Conservation (phyloP, 176 grass and related monocot genomes). For the Thinopyrum elongatum region DNA sequence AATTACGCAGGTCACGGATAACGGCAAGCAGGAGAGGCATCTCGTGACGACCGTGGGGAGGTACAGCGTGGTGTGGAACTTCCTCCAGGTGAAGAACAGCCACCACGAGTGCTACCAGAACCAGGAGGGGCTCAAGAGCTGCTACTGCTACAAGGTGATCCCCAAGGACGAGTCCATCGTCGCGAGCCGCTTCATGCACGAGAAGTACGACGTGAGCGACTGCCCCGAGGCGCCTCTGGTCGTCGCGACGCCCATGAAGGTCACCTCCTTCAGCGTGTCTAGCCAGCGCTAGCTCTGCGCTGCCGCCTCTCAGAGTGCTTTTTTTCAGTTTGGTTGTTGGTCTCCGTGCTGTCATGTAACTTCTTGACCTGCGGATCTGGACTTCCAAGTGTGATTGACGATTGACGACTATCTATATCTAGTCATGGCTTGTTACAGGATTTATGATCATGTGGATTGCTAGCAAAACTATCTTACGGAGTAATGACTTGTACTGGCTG, state of each 20-base stretch:
- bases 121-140: constrained; percentile 86
- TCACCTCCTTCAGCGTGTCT: constrained; percentile 78
- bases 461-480: not conserved
- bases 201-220: constrained; percentile 67
- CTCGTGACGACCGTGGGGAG: constrained; percentile 83
- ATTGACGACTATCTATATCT: not conserved
- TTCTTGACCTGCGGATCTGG: not conserved
- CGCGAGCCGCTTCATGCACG: constrained; percentile 84
- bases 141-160: constrained; percentile 93
- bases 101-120: constrained; percentile 76
- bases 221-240: constrained; percentile 80
- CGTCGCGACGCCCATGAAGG: constrained; percentile 86
- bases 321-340: not conserved
- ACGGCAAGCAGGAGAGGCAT: constrained; percentile 83
- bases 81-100: constrained; percentile 90
- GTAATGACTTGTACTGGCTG: not conserved
- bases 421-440: not conserved
- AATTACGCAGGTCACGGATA: constrained; percentile 62
- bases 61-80: constrained; percentile 94
- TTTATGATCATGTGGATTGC: not conserved
- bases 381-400: not conserved
- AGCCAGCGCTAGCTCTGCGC: constrained; percentile 50
- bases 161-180: constrained; percentile 86
- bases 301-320: not conserved
- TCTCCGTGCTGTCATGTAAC: constrained; percentile 19